A percentile compares a stretch with the other conserved stretches of the same genome.
Conservation (phyloP, 352 stramenopile species). For the Globisporangium okanoganense region DNA sequence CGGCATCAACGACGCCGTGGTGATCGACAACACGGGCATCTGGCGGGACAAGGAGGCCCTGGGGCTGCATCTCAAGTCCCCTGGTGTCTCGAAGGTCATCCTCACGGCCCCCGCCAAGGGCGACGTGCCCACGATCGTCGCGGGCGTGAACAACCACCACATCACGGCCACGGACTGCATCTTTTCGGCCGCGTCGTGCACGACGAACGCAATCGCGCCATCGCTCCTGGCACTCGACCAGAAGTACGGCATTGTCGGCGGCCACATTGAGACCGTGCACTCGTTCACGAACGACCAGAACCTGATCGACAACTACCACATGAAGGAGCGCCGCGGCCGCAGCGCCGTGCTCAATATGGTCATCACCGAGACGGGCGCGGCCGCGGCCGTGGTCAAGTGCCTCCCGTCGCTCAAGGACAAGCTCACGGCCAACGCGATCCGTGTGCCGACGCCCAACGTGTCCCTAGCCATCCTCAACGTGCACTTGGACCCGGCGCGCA, state of each 20-base stretch:
- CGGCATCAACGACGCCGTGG: conserved; percentile 82
- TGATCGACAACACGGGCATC: conserved; percentile 88
- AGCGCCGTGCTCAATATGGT: conserved; percentile 89
- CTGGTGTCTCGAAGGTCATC: conserved; percentile 77
- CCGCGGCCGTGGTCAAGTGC: conserved; percentile 82
- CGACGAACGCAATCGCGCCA: conserved; percentile 83
- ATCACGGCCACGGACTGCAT: conserved; percentile 59
- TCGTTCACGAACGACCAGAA: conserved; percentile 91
- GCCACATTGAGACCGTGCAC: conserved; percentile 88
- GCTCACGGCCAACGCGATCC: conserved; percentile 98
- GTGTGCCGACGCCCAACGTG: conserved; percentile 97
- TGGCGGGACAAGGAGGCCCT: conserved; percentile 72
- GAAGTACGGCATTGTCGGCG: conserved; percentile 78
- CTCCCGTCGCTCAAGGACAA: conserved; percentile 95
- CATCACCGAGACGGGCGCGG: conserved; percentile 84
- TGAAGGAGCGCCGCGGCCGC: conserved; percentile 82
- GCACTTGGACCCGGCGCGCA: conserved; percentile 81
- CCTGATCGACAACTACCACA: conserved; percentile 88
- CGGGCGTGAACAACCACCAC: conserved; percentile 72
- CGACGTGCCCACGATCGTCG: conserved; percentile 71
- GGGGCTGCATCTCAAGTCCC: conserved; percentile 69
- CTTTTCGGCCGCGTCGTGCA: conserved; percentile 81
- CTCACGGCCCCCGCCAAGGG: conserved; percentile 76
- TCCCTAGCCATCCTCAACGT: conserved; percentile 97
- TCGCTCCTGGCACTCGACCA: conserved; percentile 70